These are phyloP conservation scores for Trichoderma gracile DNA, from an alignment of 2,329 filamentous ascomycete genomes.

Conservation along the genomic window DNA sequence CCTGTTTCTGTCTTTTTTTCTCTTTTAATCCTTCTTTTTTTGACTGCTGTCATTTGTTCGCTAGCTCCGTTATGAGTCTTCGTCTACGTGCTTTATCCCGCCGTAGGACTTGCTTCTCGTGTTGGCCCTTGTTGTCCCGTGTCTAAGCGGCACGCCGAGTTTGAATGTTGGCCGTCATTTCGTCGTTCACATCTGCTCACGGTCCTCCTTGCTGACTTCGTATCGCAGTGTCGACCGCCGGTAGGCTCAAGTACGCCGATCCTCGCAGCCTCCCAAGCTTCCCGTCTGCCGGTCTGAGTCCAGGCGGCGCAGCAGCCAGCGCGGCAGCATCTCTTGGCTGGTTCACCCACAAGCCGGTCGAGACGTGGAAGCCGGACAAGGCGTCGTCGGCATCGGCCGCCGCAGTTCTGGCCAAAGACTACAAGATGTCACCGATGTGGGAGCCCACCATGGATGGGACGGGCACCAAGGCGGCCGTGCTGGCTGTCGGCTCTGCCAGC, in stretches of 20 bases:
- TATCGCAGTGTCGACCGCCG: slow-evolving; percentile 37
- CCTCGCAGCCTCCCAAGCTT: slow-evolving; percentile 73
- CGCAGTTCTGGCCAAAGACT: slow-evolving; percentile 46
- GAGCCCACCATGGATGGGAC: slow-evolving; percentile 63
- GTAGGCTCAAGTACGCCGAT: slow-evolving; percentile 67
- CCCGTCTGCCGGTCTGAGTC: slow-evolving; percentile 63
- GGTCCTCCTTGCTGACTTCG: slow-evolving; percentile 20
- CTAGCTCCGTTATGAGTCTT: not conserved
- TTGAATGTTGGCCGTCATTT: not conserved
- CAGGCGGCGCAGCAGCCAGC: slow-evolving; percentile 64
- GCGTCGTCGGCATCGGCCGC: slow-evolving; percentile 52
- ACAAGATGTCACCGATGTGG: slow-evolving; percentile 54
- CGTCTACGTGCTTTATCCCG: not conserved
- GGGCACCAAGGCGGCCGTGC: slow-evolving; percentile 72
- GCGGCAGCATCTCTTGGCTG: slow-evolving; percentile 75
- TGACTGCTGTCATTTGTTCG: too few species aligned
- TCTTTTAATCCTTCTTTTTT: not conserved
- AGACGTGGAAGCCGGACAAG: slow-evolving; percentile 66
- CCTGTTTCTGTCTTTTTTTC: not conserved
- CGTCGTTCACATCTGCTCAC: not conserved
- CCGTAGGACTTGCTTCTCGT: not conserved
- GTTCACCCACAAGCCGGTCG: slow-evolving; percentile 64
- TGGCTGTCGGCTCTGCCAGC: slow-evolving; percentile 53
- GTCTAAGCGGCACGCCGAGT: not conserved
- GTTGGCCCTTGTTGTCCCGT: slow-evolving; percentile 1